Evolutionary conservation across 2,329 filamentous ascomycete genomes (phyloP).

Genomic region (Sclerotinia trifoliorum): DNA sequence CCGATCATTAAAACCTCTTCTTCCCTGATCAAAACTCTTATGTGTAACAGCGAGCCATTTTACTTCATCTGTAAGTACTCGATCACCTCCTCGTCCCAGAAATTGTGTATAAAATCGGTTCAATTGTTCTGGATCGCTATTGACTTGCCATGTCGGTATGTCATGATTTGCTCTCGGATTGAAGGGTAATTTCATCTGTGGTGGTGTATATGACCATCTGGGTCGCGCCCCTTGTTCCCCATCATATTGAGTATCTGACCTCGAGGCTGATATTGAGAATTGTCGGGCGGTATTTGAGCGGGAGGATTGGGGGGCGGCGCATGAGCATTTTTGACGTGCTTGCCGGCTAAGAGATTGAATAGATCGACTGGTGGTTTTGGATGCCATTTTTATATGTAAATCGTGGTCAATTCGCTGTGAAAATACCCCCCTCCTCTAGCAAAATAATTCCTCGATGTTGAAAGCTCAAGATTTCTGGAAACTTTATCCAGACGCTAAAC

Average conservation of each 20-base stretch:
- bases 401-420: conserved; percentile 13
- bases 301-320: conserved; percentile 27
- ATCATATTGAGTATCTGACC: conserved; percentile 38
- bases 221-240: conserved; percentile 46
- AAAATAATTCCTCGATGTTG: conserved; percentile 21
- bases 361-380: conserved; percentile 46
- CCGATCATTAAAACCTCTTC: conserved; percentile 90
- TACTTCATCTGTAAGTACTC: conserved; percentile 79
- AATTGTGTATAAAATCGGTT: conserved; percentile 76
- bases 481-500: conserved; percentile 25
- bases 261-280: conserved; percentile 33
- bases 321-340: conserved; percentile 34
- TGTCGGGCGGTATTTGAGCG: conserved; percentile 28
- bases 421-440: conserved; percentile 13
- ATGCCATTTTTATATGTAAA: conserved; percentile 45
- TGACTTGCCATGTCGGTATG: conserved; percentile 62
- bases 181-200: conserved; percentile 68
- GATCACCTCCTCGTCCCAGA: conserved; percentile 69
- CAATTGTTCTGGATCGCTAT: conserved; percentile 70
- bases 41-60: conserved; percentile 98
- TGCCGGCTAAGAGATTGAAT: conserved; percentile 41
- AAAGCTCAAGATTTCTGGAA: conserved; percentile 23
- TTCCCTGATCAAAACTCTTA: conserved; percentile 95
- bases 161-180: conserved; percentile 49
- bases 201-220: conserved; percentile 70